These are phyloP conservation scores for Arthroderma sp. DNA, from an alignment of 2,329 filamentous ascomycete genomes.

Conservation along the genomic window DNA sequence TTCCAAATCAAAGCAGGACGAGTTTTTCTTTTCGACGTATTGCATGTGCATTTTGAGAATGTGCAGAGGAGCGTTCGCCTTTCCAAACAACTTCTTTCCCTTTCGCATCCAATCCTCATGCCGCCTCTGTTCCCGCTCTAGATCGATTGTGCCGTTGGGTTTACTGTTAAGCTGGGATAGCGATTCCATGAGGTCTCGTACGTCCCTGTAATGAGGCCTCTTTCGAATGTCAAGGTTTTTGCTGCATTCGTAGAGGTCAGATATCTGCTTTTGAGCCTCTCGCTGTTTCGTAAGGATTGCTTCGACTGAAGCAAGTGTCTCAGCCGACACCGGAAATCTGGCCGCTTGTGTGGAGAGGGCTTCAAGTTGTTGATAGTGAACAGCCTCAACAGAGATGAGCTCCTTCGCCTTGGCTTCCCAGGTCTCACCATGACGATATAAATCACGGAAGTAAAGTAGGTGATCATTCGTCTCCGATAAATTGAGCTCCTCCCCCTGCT, in stretches of 20 bases:
- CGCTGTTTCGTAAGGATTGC: constrained; percentile 91
- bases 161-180: constrained; percentile 86
- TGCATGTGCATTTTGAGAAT: constrained; percentile 93
- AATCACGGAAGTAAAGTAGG: constrained; percentile 60
- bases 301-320: constrained; percentile 72
- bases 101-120: constrained; percentile 99
- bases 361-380: constrained; percentile 91
- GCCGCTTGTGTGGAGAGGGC: constrained; percentile 74
- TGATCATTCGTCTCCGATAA: constrained; percentile 72
- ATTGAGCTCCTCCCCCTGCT: constrained; percentile 61
- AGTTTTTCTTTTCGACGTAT: constrained; percentile 78
- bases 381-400: constrained; percentile 76
- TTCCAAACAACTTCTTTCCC: constrained; percentile 94
- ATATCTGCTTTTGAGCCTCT: constrained; percentile 79
- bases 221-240: constrained; percentile 61
- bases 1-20: constrained; percentile 78
- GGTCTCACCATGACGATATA: constrained; percentile 60
- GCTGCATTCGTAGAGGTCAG: constrained; percentile 66
- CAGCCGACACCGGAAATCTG: constrained; percentile 64
- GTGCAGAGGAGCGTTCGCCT: constrained; percentile 91
- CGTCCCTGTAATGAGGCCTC: constrained; percentile 75
- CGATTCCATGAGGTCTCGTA: constrained; percentile 78
- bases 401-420: constrained; percentile 94
- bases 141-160: constrained; percentile 74
- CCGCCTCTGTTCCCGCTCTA: constrained; percentile 85